Evolutionary conservation across 2,329 filamentous ascomycete genomes (phyloP).

Genomic region (Calonectria crousiana): DNA sequence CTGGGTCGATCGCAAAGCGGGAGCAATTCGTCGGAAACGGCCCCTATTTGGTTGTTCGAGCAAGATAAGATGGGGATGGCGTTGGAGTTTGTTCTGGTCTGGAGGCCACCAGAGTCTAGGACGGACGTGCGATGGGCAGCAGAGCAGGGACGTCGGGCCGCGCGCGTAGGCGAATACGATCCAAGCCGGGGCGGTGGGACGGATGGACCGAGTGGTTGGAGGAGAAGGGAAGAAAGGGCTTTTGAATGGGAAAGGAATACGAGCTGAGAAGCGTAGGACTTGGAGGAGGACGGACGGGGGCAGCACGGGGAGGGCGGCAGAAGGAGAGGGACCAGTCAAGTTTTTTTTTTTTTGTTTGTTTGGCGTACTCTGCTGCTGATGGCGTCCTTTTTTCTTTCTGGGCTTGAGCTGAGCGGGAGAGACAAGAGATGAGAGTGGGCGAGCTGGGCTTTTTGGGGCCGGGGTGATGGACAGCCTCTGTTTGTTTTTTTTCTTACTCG

Average conservation of each 20-base stretch:
- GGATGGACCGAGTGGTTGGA: constrained; percentile 41
- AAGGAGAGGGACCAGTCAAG: constrained; percentile 12
- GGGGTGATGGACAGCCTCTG: neutral
- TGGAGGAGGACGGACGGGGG: constrained; percentile 21
- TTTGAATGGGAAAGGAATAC: constrained; percentile 45
- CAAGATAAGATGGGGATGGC: constrained; percentile 16
- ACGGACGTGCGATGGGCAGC: constrained; percentile 19
- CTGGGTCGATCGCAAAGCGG: constrained; percentile 2
- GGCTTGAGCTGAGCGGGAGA: neutral
- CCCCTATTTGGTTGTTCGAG: constrained; percentile 26
- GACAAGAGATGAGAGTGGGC: neutral
- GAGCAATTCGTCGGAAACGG: constrained; percentile 21
- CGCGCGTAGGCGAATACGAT: constrained; percentile 38
- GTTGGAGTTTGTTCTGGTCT: constrained; percentile 10
- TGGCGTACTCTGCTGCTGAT: neutral
- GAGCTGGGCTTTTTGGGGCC: constrained; percentile 15
- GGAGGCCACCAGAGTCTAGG: constrained; percentile 12
- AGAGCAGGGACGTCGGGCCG: constrained; percentile 27
- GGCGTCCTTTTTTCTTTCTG: neutral
- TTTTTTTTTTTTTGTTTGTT: constrained; percentile 9
- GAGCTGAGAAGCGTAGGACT: constrained; percentile 39
- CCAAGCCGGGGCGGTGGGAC: constrained; percentile 44
- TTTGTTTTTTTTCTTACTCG: neutral
- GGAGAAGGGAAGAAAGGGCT: constrained; percentile 34
- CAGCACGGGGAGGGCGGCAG: constrained; percentile 8